Base-by-base conservation (phyloP, 2,329 filamentous ascomycete genomes). In the Claviceps citrina region DNA sequence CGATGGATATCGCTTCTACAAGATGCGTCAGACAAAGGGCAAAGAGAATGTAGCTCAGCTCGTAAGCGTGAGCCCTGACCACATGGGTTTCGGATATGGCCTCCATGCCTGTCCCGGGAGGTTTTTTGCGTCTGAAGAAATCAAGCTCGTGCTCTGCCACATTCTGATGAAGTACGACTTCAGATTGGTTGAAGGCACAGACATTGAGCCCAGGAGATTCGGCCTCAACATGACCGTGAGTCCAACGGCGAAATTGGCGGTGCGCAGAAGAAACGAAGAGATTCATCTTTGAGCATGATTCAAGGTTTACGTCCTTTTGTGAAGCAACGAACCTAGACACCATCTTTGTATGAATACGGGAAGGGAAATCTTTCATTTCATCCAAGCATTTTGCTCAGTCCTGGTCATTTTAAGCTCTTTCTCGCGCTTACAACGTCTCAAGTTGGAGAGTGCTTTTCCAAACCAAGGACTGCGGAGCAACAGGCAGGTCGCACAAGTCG, bases 61-160 rank as follows among this genome's bases (percentile, higher is more conserved):
- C 28, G 56, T 57, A 1, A 54, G 50, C 15, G 54, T 53, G 2
- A 49, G 43, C 4, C 43, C 49, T 2, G 50, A 58, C 6, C 47
- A 47, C 7, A 38, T 57, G 16, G 49, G 43, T 10, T 64, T 62
- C 40, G 61, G 61, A 3, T 51, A 62, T 40, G 61, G 61, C 7
- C 47, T 47, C n/a, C 56, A 61, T 40, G 55, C 60, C 1, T 63
- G 60, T 40, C 60, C 60, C 0, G 60, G 60, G 0, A 46, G 60
- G 5, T 62, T 60, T 46, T 62, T 61, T 48, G 59, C 58, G 2
- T 51, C 49, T 13, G 55, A 57, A 41, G 54, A 61, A 47, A 51
- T 62, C 18, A 62, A 63, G 27, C 25, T 38, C 5, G 36, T 38
- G n/a, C 33, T 36, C 9, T 26, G 22, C 10, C 33, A 36, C 18